A percentile compares a stretch with the other conserved stretches of the same genome.
Conservation (phyloP, 768 basidiomycete genomes). For the Kwoniella pini region DNA sequence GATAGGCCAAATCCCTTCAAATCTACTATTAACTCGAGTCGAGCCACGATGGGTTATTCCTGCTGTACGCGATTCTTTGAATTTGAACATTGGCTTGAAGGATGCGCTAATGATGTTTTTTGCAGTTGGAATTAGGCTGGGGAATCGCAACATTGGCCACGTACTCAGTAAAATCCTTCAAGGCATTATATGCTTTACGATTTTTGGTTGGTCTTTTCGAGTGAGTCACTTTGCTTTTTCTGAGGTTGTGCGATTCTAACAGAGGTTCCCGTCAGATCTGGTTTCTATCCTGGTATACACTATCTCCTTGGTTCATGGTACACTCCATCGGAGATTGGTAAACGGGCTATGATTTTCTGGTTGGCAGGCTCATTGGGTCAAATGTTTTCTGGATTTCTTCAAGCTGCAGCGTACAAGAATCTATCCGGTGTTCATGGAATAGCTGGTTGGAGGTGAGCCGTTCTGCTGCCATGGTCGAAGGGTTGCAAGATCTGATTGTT, state of each 20-base stretch:
- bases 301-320: slow-evolving; percentile 51
- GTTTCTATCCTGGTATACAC: slow-evolving; percentile 51
- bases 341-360: slow-evolving; percentile 49
- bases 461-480: background rate
- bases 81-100: background rate
- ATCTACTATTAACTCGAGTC: slow-evolving; percentile 41
- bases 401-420: slow-evolving; percentile 43
- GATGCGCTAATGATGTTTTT: background rate
- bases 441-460: slow-evolving; percentile 26
- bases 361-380: slow-evolving; percentile 36
- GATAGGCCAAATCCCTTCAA: slow-evolving; percentile 32
- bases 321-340: slow-evolving; percentile 45
- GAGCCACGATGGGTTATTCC: slow-evolving; percentile 48
- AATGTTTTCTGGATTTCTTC: slow-evolving; percentile 44
- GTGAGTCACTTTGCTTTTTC: slow-evolving; percentile 5
- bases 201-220: slow-evolving; percentile 52
- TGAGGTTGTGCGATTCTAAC: background rate
- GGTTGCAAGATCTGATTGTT: background rate
- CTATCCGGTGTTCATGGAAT: slow-evolving; percentile 37
- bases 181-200: slow-evolving; percentile 41
- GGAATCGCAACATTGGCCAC: slow-evolving; percentile 42
- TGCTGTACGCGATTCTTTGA: slow-evolving; percentile 1
- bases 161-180: slow-evolving; percentile 41
- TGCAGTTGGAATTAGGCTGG: slow-evolving; percentile 45
- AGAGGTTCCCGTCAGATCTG: slow-evolving; percentile 16